These are phyloP conservation scores for Berkeleyomyces basicola DNA, from an alignment of 2,329 filamentous ascomycete genomes.

Conservation along the genomic window DNA sequence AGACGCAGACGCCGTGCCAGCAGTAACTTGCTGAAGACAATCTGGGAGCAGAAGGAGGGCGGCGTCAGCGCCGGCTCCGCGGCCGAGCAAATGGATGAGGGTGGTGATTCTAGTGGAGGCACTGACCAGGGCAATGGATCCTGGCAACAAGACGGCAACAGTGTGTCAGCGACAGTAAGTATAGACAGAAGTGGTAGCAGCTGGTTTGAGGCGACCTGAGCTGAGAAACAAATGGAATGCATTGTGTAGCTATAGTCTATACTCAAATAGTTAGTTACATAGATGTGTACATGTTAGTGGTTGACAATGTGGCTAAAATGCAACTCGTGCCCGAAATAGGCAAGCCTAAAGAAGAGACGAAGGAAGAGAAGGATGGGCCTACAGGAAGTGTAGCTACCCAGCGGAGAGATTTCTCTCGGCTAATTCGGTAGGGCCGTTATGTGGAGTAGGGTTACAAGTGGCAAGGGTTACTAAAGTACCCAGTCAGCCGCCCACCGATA, in stretches of 20 bases:
- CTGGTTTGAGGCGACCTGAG: not conserved
- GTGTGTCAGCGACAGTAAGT: not conserved
- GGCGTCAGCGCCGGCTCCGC: not conserved
- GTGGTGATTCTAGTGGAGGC: not conserved
- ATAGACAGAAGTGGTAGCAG: not conserved
- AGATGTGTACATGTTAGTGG: no score
- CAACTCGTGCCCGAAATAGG: not conserved
- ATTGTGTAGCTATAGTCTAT: not conserved
- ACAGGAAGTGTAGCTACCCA: not conserved
- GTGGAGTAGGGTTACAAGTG: not conserved
- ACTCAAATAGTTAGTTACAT: no score
- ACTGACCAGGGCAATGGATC: not conserved
- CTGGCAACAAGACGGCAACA: not conserved
- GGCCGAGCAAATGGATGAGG: not conserved
- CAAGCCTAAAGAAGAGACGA: not conserved
- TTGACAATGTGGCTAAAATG: not conserved
- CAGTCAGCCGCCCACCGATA: no score
- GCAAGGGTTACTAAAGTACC: not conserved
- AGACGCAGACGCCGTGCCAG: not conserved
- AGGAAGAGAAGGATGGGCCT: not conserved
- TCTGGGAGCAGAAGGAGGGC: not conserved
- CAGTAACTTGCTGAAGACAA: not conserved
- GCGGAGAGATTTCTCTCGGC: not conserved
- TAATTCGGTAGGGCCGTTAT: not conserved
- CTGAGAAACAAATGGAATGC: not conserved